A percentile compares a stretch with the other conserved stretches of the same genome.
Evolutionary conservation across 2,329 filamentous ascomycete species (phyloP).

Genomic region (Passalora sequoiae): DNA sequence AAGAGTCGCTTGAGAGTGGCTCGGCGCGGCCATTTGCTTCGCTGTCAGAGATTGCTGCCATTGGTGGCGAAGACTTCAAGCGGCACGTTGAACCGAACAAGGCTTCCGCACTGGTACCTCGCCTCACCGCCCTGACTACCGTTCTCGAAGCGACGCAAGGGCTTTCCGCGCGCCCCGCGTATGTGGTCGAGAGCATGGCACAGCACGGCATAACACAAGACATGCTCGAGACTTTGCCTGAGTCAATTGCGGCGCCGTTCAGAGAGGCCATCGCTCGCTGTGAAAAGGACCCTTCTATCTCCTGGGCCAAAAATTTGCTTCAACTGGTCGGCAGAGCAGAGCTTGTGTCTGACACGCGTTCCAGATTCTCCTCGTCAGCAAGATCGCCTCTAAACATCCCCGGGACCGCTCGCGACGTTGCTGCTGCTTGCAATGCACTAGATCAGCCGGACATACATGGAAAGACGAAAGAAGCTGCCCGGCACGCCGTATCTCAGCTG

Average conservation of each 20-base stretch:
- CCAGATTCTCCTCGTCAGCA: conserved; percentile 31
- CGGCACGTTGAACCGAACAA: conserved; percentile 8
- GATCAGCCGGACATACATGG: conserved; percentile 64
- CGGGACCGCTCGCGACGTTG: conserved; percentile 58
- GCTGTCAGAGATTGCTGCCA: conserved; percentile 21
- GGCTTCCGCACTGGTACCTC: conserved; percentile 21
- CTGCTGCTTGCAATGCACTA: conserved; percentile 65
- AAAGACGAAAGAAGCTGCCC: conserved; percentile 74
- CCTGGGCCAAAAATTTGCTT: conserved; percentile 68
- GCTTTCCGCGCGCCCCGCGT: conserved; percentile 16
- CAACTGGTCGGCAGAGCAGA: conserved; percentile 77
- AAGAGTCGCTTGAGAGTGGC: conserved; percentile 21
- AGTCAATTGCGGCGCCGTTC: conserved; percentile 73
- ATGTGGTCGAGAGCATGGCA: conserved; percentile 56
- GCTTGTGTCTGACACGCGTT: conserved; percentile 46
- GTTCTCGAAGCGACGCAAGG: conserved; percentile 23
- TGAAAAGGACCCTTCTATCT: conserved; percentile 72
- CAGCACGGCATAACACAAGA: conserved; percentile 61
- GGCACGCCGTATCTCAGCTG: conserved; percentile 70
- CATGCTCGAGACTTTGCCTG: conserved; percentile 76
- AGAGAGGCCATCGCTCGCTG: conserved; percentile 80
- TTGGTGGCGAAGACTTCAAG: conserved; percentile 12
- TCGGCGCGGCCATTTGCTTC: conserved; percentile 22
- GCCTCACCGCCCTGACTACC: conserved; percentile 22
- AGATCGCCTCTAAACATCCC: conserved; percentile 2